Evolutionary conservation across 2,329 filamentous ascomycete genomes (phyloP), one percentile per base, ranked within the genome.

Genomic region (Beauveria brongniartii): DNA sequence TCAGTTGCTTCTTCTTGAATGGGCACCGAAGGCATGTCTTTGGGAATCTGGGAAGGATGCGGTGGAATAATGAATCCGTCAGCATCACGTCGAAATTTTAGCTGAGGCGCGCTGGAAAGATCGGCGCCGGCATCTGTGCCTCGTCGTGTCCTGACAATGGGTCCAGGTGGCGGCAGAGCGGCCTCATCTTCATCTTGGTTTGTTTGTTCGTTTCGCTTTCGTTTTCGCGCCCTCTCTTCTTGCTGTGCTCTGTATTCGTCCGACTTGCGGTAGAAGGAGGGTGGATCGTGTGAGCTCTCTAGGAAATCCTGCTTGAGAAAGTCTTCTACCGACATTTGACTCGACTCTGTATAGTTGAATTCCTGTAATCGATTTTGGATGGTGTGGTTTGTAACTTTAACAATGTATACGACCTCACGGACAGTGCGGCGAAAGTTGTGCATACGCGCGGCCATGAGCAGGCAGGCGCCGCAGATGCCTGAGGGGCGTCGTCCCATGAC

Each of bases 381-480:
- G 8, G 94, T 99, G 63, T 91, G 84, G 65, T 95, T 95, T 47
- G 92, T 95, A 55, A 97, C 92, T 71, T 97, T 97, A 71, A 97
- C 93, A 43, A 97, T 90, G 71, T 96, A 97, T n/a, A 97, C 93
- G 9, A 99, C 90, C 74, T 99, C 94, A 34, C 92, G 85, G 14
- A 96, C 86, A 0, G 92, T 96, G 20, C 94, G 87, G 50, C 93
- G 89, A 71, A 95, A 99, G 74, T 97, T 97, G 81, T 97, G 96
- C 89, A 97, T 97, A 57, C 94, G 89, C 9, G 94, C 93, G 7
- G 94, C 94, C 72, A 99, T 88, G 63, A 99, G 90, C 53, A 99
- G 82, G 66, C 92, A 96, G 14, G 94, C 94, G 64, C 94, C 94
- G 72, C 92, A 97, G 59, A 97, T 88, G 66, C 94, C 94, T 7